phyloP scores from a whole-genome alignment of 2,329 filamentous ascomycete genomes.

The Penicillium polonicum region DNA sequence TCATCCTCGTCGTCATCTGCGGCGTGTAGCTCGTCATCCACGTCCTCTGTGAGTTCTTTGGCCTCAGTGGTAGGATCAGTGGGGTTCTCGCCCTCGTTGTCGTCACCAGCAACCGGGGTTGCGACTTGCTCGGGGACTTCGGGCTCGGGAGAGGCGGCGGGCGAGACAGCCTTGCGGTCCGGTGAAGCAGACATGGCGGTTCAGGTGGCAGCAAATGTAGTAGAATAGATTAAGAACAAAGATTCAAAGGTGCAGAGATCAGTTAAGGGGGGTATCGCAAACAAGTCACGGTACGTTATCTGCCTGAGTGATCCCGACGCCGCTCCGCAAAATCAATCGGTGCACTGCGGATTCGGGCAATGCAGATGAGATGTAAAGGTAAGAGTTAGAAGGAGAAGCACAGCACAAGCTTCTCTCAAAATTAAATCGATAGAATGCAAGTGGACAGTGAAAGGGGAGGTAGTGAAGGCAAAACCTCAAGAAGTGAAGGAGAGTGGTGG shows the following conservation, averaged over 20 bases:
- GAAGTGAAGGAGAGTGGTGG: slow-evolving; percentile 22
- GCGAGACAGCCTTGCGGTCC: slow-evolving; percentile 28
- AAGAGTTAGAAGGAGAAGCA: neutral
- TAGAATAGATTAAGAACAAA: neutral
- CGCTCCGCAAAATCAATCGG: slow-evolving; percentile 7
- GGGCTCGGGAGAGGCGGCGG: slow-evolving; percentile 24
- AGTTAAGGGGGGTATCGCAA: neutral
- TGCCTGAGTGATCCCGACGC: slow-evolving; percentile 2
- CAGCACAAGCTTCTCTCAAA: neutral
- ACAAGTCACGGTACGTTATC: slow-evolving; percentile 15
- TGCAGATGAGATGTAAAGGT: neutral
- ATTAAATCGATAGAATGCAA: neutral
- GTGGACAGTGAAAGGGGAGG: slow-evolving; percentile 7
- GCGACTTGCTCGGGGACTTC: slow-evolving; percentile 28
- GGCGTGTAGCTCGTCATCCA: slow-evolving; percentile 14
- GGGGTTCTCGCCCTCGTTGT: slow-evolving; percentile 14
- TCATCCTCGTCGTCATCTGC: slow-evolving; percentile 27
- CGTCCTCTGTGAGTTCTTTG: slow-evolving; percentile 23
- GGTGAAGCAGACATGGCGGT: slow-evolving; percentile 42
- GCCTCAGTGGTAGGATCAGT: slow-evolving; percentile 16
- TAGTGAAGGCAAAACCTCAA: slow-evolving; percentile 14
- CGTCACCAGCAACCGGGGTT: slow-evolving; percentile 28
- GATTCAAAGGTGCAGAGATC: neutral
- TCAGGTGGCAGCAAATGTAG: neutral
- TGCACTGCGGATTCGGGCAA: neutral